Percentiles rank a stretch among this genome's conserved stretches.
Evolutionary conservation across 257 asterid genomes (phyloP).

Genomic region (Handroanthus guayacan): DNA sequence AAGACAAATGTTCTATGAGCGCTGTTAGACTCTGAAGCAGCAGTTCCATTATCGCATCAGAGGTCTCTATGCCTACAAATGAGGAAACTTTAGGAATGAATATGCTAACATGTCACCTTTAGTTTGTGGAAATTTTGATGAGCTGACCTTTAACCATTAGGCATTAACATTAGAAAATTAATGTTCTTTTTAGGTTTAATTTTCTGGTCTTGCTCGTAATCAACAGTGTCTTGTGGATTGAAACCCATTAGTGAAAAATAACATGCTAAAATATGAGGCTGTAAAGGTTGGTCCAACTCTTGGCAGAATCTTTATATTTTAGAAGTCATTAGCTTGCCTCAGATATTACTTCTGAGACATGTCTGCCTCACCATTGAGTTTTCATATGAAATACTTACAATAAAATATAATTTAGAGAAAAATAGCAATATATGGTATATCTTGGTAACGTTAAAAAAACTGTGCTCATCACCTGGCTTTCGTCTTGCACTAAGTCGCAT

Average conservation of each 20-base stretch:
- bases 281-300: neutral
- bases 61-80: neutral
- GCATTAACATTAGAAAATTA: neutral
- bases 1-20: neutral
- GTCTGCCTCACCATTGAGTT: neutral
- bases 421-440: neutral
- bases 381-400: neutral
- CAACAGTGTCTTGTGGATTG: neutral
- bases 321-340: neutral
- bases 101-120: neutral
- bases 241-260: neutral
- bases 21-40: neutral
- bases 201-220: neutral
- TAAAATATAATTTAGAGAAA: neutral
- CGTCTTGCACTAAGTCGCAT: neutral
- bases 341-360: neutral
- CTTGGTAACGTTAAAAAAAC: neutral
- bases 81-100: constrained; percentile 1
- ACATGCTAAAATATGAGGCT: neutral
- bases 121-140: constrained; percentile 15
- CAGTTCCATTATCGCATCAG: neutral
- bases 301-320: neutral
- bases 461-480: neutral
- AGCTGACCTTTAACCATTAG: constrained; percentile 1
- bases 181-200: neutral